Evolutionary conservation across 2,329 filamentous ascomycete species (phyloP).

Genomic region (Daldinia eschscholtzii): DNA sequence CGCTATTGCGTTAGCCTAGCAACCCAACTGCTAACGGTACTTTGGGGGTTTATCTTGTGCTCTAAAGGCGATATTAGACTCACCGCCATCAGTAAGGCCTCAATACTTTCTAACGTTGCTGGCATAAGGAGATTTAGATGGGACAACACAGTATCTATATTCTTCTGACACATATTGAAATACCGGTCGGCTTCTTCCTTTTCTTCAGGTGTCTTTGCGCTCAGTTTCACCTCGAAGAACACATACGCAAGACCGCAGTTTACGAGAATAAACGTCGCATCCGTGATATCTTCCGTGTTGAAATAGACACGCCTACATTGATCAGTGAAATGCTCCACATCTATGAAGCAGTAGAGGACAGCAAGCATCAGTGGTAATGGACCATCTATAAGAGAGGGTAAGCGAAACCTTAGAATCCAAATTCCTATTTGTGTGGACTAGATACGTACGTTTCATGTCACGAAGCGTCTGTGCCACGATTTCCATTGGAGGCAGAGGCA

Average conservation of each 20-base stretch:
- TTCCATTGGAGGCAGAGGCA: slow-evolving; percentile 67
- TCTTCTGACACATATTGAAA: slow-evolving; percentile 50
- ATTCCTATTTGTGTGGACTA: not conserved
- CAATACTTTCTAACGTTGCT: slow-evolving; percentile 61
- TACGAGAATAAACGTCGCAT: slow-evolving; percentile 61
- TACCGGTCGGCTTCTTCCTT: slow-evolving; percentile 48
- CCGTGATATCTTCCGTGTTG: slow-evolving; percentile 63
- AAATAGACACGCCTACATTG: slow-evolving; percentile 66
- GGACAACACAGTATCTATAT: slow-evolving; percentile 51
- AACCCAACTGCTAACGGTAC: not conserved
- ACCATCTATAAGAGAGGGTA: slow-evolving; percentile 52
- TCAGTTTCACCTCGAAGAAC: slow-evolving; percentile 51
- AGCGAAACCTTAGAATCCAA: not conserved
- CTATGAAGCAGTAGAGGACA: slow-evolving; percentile 63
- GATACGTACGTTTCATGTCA: slow-evolving; percentile 59
- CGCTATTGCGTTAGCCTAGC: slow-evolving; percentile 18
- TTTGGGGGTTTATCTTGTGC: not conserved
- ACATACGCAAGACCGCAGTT: slow-evolving; percentile 52
- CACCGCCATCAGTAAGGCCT: slow-evolving; percentile 63
- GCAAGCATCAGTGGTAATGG: slow-evolving; percentile 63
- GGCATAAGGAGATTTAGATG: slow-evolving; percentile 62
- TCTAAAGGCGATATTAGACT: slow-evolving; percentile 28
- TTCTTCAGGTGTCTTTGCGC: slow-evolving; percentile 41
- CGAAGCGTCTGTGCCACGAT: slow-evolving; percentile 64
- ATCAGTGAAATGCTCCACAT: slow-evolving; percentile 63